A percentile compares a stretch with the other conserved stretches of the same genome.
phyloP scores from a whole-genome alignment of 805 yeast species.

The Hanseniaspora taiwanica region DNA sequence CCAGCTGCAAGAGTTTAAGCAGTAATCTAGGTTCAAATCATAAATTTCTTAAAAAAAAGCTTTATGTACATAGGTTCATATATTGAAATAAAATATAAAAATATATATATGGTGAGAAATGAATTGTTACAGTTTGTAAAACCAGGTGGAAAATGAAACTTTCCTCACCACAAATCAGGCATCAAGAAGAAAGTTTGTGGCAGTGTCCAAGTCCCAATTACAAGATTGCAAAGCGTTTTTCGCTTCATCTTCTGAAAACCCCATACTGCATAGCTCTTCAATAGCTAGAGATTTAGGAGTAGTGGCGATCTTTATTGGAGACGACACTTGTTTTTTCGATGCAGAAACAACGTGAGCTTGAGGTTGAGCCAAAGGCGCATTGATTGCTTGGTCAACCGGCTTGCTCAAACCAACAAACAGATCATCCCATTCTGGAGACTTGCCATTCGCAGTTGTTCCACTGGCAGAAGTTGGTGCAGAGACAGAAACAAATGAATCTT shows the following conservation, averaged over 20 bases:
- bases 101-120: not conserved
- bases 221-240: conserved; percentile 52
- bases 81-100: not conserved
- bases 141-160: not conserved
- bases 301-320: conserved; percentile 25
- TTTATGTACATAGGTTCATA: not conserved
- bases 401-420: conserved; percentile 78
- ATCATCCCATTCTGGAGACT: conserved; percentile 85
- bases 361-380: conserved; percentile 8
- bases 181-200: conserved; percentile 77
- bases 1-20: conserved; percentile 1
- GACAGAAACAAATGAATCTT: conserved; percentile 10
- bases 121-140: too few species aligned
- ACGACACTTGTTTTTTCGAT: conserved; percentile 4
- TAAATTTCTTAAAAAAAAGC: conserved; percentile 2
- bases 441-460: conserved; percentile 8
- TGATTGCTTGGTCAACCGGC: conserved; percentile 3
- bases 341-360: conserved; percentile 1
- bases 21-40: conserved; percentile 1
- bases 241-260: conserved; percentile 59
- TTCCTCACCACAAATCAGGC: conserved; percentile 6
- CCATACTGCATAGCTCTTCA: conserved; percentile 80
- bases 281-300: conserved; percentile 45
- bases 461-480: not conserved
- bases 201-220: conserved; percentile 67